Evolutionary conservation across 2,329 filamentous ascomycete species (phyloP), one percentile per base, ranked within the genome.

Genomic region (Alternaria alternata): DNA sequence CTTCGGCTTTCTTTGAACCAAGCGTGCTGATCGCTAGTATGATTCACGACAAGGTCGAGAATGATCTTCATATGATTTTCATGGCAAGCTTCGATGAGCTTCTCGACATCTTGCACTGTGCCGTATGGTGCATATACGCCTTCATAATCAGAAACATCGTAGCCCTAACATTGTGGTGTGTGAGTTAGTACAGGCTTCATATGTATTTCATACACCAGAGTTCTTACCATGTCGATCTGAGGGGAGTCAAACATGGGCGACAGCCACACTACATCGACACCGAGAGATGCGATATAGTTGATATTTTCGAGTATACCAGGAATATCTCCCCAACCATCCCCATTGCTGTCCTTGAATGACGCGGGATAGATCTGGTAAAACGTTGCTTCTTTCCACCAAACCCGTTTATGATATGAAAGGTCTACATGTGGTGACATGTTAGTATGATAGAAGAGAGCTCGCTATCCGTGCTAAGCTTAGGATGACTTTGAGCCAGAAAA

Each of bases 41-140:
- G 91, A 66, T 93, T 94, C 62, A 93, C 85, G 2, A 94, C 91
- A 3, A 94, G 81, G 71, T 94, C 91, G 59, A 93, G 84, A 57
- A 94, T 87, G 11, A 93, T 78, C 65, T 86, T 87, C 86, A 93
- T 91, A 3, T 85, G 87, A 4, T 88, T 83, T 16, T 83, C 76
- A 61, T 90, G 88, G 41, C 86, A 83, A 46, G 85, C 85, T 26
- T 82, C 71, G 51, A 91, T 88, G 36, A 92, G 75, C 0, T 79
- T 77, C 57, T 91, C 88, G 51, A 91, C 85, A 70, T 92, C 89
- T 59, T 82, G 80, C 7, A 92, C 80, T 1, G 88, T 88, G 38
- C 90, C 90, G 67, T 91, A 92, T 1, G 86, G 84, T 2, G 82
- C 79, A 66, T 91, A 85, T 28, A 92, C 86, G 26, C 81, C 82